Percentiles rank a stretch among this genome's conserved stretches.
Conservation (phyloP, 2,329 filamentous ascomycete genomes). For the Colletotrichum tofieldiae region DNA sequence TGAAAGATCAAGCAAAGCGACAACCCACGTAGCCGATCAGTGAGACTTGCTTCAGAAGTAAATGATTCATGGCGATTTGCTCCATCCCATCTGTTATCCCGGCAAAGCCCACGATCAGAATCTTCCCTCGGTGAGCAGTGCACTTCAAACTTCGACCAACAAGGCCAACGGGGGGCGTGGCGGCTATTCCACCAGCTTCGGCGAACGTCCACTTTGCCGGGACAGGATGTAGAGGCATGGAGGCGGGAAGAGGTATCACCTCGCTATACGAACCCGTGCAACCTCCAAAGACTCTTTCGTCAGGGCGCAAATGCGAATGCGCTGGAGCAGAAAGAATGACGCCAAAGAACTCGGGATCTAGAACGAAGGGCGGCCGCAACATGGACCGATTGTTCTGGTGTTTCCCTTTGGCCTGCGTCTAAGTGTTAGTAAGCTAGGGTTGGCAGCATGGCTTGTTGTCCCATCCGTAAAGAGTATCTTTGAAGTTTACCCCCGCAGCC, state of each 20-base stretch:
- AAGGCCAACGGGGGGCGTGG: constrained; percentile 69
- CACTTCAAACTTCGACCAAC: constrained; percentile 69
- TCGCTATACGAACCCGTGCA: constrained; percentile 68
- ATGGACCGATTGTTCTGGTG: constrained; percentile 74
- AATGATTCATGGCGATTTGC: constrained; percentile 67
- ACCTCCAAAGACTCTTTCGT: constrained; percentile 70
- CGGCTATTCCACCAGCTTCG: constrained; percentile 68
- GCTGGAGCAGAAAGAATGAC: constrained; percentile 59
- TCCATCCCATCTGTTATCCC: constrained; percentile 68
- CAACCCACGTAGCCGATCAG: constrained; percentile 67
- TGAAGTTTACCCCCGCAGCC: constrained; percentile 72
- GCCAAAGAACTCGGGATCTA: constrained; percentile 75
- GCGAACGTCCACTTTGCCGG: constrained; percentile 62
- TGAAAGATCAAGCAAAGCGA: neutral
- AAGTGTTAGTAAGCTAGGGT: neutral
- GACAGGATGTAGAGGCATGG: constrained; percentile 56
- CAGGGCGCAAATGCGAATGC: constrained; percentile 56
- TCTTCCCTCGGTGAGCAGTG: constrained; percentile 66
- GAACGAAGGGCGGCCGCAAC: constrained; percentile 69
- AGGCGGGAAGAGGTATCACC: constrained; percentile 60
- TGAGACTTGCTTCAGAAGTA: constrained; percentile 68
- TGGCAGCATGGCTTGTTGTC: neutral
- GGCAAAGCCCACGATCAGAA: constrained; percentile 73
- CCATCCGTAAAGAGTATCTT: constrained; percentile 70
- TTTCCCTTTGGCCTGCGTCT: constrained; percentile 63